Evolutionary conservation across 2,329 filamentous ascomycete genomes (phyloP).

Genomic region (Aciculosporium take): DNA sequence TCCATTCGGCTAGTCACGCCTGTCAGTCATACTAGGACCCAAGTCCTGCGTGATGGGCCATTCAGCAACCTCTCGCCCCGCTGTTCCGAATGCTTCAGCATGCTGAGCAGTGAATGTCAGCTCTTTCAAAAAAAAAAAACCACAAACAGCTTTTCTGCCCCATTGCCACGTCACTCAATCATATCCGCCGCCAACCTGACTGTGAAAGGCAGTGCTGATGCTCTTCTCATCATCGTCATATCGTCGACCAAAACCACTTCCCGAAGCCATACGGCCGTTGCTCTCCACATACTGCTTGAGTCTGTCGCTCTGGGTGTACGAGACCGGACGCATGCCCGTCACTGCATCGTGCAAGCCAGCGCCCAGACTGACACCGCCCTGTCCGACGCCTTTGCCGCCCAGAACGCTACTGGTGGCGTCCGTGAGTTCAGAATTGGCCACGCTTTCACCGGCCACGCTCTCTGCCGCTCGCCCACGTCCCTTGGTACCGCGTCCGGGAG

Average conservation of each 20-base stretch:
- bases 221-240: conserved; percentile 92
- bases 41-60: background rate
- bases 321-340: conserved; percentile 48
- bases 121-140: background rate
- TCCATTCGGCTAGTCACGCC: background rate
- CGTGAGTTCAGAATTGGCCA: conserved; percentile 80
- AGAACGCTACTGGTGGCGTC: conserved; percentile 70
- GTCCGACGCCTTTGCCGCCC: conserved; percentile 58
- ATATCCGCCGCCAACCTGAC: conserved; percentile 62
- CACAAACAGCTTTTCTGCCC: background rate
- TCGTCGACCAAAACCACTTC: conserved; percentile 54
- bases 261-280: conserved; percentile 52
- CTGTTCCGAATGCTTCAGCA: background rate
- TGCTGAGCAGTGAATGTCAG: background rate
- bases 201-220: conserved; percentile 91
- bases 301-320: conserved; percentile 55
- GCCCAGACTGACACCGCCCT: conserved; percentile 76
- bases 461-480: conserved; percentile 52
- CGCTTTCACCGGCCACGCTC: conserved; percentile 82
- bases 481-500: conserved; percentile 50
- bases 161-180: conserved; percentile 26
- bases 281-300: conserved; percentile 90
- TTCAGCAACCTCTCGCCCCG: background rate
- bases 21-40: background rate
- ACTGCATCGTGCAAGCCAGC: conserved; percentile 62